phyloP scores from a whole-genome alignment of 192 early-diverging fungal genomes.

The Podila epicladia region DNA sequence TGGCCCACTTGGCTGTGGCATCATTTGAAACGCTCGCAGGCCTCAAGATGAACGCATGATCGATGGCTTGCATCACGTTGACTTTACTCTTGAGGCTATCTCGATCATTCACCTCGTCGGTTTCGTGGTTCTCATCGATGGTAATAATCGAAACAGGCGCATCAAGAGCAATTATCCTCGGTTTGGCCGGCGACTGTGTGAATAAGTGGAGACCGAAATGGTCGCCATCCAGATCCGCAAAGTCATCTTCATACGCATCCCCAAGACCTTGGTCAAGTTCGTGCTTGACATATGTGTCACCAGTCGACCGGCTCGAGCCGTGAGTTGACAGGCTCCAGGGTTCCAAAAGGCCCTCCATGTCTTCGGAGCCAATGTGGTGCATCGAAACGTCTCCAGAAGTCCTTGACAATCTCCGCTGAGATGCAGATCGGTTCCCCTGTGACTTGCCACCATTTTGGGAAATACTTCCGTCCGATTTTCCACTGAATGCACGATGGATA shows the following conservation, averaged over 20 bases:
- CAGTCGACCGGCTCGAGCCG: not conserved
- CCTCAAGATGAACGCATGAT: too few species aligned
- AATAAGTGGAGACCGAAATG: not conserved
- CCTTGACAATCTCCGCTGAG: too few species aligned
- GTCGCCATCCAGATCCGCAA: not conserved
- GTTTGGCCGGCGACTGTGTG: not conserved
- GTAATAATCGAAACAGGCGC: too few species aligned
- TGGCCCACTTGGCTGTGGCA: not conserved
- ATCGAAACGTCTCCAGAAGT: too few species aligned
- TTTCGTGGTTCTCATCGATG: too few species aligned
- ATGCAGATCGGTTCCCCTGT: too few species aligned
- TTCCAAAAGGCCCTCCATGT: not conserved
- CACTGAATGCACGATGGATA: not conserved
- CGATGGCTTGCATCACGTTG: too few species aligned
- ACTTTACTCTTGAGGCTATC: too few species aligned
- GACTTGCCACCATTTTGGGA: not conserved
- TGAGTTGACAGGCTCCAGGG: not conserved
- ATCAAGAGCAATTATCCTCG: not conserved
- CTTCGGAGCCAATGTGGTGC: not conserved
- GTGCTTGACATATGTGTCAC: not conserved
- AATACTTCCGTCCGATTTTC: slow-evolving; percentile 1
- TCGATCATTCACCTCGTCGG: too few species aligned
- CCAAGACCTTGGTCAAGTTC: not conserved
- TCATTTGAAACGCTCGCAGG: too few species aligned
- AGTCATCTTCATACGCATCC: not conserved